phyloP scores from a whole-genome alignment of 805 yeast genomes.

The Saturnispora hagleri region DNA sequence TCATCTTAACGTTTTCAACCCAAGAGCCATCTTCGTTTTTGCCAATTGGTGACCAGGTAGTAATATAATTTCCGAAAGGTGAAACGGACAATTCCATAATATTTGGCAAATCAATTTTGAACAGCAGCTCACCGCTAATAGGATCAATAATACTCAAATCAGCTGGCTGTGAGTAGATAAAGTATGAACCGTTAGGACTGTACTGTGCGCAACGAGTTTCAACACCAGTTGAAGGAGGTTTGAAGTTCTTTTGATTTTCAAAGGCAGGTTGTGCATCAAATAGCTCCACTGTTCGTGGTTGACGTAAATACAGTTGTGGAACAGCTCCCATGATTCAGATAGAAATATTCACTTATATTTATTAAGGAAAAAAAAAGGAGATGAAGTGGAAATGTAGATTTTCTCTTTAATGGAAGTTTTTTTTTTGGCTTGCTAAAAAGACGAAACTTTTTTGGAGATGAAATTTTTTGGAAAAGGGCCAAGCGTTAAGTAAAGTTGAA shows the following conservation, averaged over 20 bases:
- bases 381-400: background rate
- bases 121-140: constrained; percentile 36
- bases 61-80: constrained; percentile 74
- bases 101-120: constrained; percentile 48
- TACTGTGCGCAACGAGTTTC: constrained; percentile 60
- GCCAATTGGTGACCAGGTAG: constrained; percentile 85
- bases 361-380: background rate
- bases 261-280: constrained; percentile 39
- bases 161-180: constrained; percentile 65
- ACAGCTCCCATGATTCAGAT: constrained; percentile 4
- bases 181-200: constrained; percentile 56
- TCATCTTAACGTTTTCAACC: constrained; percentile 72
- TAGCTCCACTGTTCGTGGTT: constrained; percentile 46
- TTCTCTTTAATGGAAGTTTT: background rate
- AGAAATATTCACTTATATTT: constrained; percentile 12
- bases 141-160: constrained; percentile 52
- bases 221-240: constrained; percentile 17
- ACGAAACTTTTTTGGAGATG: background rate
- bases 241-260: constrained; percentile 23
- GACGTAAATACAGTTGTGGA: constrained; percentile 32
- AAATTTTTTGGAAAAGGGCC: no score
- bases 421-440: background rate
- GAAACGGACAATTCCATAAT: constrained; percentile 79
- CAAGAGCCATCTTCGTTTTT: constrained; percentile 57
- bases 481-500: no score